phyloP scores from a whole-genome alignment of 371 early-diverging fungal species.

The Apophysomyces elegans region DNA sequence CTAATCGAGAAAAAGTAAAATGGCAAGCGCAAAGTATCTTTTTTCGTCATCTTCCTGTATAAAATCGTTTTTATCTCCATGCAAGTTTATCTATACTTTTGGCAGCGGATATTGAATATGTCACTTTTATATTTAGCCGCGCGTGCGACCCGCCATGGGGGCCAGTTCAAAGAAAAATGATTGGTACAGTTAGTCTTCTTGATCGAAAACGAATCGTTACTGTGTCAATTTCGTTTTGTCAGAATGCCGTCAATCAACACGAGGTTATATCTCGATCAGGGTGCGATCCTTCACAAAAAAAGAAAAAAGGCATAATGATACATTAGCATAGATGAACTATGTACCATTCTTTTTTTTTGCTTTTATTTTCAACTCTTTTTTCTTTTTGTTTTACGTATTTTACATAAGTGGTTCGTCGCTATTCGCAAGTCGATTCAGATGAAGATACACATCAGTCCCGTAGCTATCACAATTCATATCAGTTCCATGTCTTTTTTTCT shows the following conservation, averaged over 20 bases:
- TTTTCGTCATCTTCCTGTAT: not conserved
- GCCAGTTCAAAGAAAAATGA: not conserved
- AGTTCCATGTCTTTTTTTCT: not conserved
- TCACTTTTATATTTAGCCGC: not conserved
- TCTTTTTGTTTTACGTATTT: conserved; percentile 27
- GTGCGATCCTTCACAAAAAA: conserved; percentile 5
- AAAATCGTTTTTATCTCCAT: not conserved
- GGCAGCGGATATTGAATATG: not conserved
- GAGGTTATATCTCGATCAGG: conserved; percentile 4
- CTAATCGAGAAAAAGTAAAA: no score
- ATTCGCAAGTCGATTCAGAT: conserved; percentile 88
- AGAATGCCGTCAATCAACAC: not conserved
- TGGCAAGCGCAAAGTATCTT: no score
- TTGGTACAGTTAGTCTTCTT: not conserved
- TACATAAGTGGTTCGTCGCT: conserved; percentile 86
- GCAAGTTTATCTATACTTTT: not conserved
- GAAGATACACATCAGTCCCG: conserved; percentile 95
- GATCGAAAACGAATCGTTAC: not conserved
- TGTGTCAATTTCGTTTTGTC: not conserved
- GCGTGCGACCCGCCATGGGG: not conserved
- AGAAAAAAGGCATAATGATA: not conserved
- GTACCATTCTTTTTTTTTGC: not conserved
- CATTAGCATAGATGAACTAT: not conserved
- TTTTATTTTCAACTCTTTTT: not conserved
- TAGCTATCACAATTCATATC: conserved; percentile 47